phyloP scores from a whole-genome alignment of 2,329 filamentous ascomycete genomes.

The Cladosporium sphaerospermum region DNA sequence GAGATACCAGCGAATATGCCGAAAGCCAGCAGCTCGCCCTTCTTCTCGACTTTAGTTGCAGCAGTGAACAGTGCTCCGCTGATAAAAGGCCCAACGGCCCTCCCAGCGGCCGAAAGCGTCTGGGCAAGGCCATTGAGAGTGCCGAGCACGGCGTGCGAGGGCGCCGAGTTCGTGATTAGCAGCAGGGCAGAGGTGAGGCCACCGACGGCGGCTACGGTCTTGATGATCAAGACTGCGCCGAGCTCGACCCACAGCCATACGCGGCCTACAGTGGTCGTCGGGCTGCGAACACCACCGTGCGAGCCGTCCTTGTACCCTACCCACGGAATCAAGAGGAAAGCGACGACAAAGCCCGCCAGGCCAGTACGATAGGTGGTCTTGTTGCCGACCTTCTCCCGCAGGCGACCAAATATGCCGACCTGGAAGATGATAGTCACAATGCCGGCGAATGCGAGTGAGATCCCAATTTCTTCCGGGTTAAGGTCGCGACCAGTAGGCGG shows the following conservation, averaged over 20 bases:
- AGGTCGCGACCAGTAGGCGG: slow-evolving; percentile 72
- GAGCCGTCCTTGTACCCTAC: slow-evolving; percentile 67
- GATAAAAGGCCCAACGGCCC: slow-evolving; percentile 80
- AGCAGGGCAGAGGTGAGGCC: slow-evolving; percentile 84
- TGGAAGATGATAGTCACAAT: slow-evolving; percentile 85
- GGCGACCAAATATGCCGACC: slow-evolving; percentile 70
- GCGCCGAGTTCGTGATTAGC: slow-evolving; percentile 87
- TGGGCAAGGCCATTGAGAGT: slow-evolving; percentile 91
- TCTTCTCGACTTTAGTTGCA: slow-evolving; percentile 64
- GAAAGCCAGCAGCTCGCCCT: slow-evolving; percentile 81
- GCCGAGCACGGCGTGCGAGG: slow-evolving; percentile 77
- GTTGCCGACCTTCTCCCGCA: slow-evolving; percentile 77
- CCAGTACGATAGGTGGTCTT: slow-evolving; percentile 75
- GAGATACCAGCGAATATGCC: slow-evolving; percentile 79
- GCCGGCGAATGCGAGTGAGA: slow-evolving; percentile 79
- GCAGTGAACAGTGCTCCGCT: slow-evolving; percentile 82
- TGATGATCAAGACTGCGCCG: slow-evolving; percentile 73
- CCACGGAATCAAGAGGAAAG: slow-evolving; percentile 84
- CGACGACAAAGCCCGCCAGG: slow-evolving; percentile 70
- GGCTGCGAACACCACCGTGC: slow-evolving; percentile 41
- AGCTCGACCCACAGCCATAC: slow-evolving; percentile 73
- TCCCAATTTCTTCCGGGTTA: slow-evolving; percentile 71
- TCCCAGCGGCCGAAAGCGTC: slow-evolving; percentile 82
- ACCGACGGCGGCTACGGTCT: slow-evolving; percentile 84
- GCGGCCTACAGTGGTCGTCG: slow-evolving; percentile 50